Evolutionary conservation across 768 basidiomycete species (phyloP).

Genomic region (Hygrophoropsis aurantiaca): DNA sequence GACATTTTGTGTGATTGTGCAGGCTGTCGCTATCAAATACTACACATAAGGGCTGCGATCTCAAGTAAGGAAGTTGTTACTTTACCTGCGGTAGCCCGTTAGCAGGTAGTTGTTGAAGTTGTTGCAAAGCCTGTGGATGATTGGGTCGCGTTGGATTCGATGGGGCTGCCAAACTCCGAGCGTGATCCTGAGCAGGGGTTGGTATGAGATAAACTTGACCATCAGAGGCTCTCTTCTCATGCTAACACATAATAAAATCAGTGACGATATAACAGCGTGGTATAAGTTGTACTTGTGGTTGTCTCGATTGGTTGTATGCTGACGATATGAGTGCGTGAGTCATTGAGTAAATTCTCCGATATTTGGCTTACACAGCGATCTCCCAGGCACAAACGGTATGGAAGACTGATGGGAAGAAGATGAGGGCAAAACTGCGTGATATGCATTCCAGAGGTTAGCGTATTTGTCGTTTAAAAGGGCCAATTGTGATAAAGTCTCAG

Average conservation of each 20-base stretch:
- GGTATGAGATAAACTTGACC: neutral
- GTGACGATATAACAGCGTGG: too few species aligned
- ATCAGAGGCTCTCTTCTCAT: neutral
- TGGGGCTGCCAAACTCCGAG: neutral
- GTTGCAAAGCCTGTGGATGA: constrained; percentile 1
- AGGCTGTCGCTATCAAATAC: too few species aligned
- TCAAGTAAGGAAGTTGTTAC: constrained; percentile 10
- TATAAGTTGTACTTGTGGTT: too few species aligned
- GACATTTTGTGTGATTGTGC: too few species aligned
- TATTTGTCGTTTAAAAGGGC: constrained; percentile 21
- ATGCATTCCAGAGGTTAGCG: constrained; percentile 9
- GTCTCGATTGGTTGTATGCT: too few species aligned
- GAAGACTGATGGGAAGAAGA: too few species aligned
- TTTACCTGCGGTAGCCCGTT: constrained; percentile 20
- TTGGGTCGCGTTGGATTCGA: constrained; percentile 3
- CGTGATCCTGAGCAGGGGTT: neutral
- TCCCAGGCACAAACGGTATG: too few species aligned
- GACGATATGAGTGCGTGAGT: too few species aligned
- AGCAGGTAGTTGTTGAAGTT: constrained; percentile 15
- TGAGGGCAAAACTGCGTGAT: neutral
- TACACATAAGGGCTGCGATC: too few species aligned
- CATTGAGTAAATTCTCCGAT: too few species aligned
- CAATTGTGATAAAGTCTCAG: constrained; percentile 18
- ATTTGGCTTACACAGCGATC: too few species aligned
- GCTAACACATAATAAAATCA: too few species aligned